Conservation (phyloP, 2,329 filamentous ascomycete genomes). For the Beauveria medogensis region DNA sequence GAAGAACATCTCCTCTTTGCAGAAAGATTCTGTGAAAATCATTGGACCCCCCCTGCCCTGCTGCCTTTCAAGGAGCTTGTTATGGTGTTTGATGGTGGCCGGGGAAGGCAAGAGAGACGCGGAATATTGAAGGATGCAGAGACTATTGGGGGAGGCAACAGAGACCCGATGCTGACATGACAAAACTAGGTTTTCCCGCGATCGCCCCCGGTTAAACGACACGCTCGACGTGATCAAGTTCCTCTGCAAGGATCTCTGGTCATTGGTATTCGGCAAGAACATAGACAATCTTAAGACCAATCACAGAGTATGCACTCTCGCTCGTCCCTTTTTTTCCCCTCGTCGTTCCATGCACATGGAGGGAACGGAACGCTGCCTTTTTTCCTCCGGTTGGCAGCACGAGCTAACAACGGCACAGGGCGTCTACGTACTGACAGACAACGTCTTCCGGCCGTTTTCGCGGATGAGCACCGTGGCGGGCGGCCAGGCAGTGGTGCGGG, state of each 20-base stretch:
- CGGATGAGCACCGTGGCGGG: conserved; percentile 80
- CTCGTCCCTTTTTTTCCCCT: too few species aligned
- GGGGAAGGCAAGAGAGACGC: too few species aligned
- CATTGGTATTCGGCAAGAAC: conserved; percentile 87
- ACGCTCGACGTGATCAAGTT: conserved; percentile 97
- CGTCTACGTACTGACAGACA: conserved; percentile 93
- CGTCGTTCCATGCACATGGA: too few species aligned
- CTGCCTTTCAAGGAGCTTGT: background rate
- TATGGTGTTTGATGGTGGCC: too few species aligned
- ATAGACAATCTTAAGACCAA: conserved; percentile 99
- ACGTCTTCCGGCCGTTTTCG: conserved; percentile 77
- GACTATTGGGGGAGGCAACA: too few species aligned
- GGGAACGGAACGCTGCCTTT: too few species aligned
- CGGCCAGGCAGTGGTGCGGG: conserved; percentile 63
- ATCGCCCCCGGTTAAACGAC: conserved; percentile 81
- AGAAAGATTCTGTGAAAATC: background rate
- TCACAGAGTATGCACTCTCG: conserved; percentile 56
- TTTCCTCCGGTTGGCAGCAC: background rate
- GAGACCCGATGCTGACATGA: background rate
- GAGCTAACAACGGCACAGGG: conserved; percentile 42
- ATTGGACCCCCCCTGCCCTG: background rate
- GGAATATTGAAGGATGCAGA: too few species aligned
- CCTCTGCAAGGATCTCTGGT: conserved; percentile 97
- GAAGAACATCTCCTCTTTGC: background rate
- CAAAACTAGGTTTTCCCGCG: conserved; percentile 60